Percentiles rank a stretch among this genome's conserved stretches.
Evolutionary conservation across 2,329 filamentous ascomycete species (phyloP).

Genomic region (Fusarium udum): DNA sequence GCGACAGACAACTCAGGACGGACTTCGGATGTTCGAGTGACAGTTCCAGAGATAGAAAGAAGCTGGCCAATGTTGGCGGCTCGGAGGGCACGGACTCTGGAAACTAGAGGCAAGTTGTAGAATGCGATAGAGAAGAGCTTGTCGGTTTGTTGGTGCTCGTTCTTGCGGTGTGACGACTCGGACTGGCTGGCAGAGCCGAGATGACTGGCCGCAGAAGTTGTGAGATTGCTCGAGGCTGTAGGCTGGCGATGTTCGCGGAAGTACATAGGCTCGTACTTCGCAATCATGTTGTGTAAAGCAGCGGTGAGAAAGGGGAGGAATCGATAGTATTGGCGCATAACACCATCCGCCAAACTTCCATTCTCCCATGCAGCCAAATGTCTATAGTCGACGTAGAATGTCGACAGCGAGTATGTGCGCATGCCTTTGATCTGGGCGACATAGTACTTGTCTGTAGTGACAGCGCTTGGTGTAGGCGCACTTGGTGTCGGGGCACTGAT

Average conservation of each 20-base stretch:
- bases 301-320: slow-evolving; percentile 91
- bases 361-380: slow-evolving; percentile 83
- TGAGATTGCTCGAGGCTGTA: slow-evolving; percentile 75
- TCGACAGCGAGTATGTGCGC: slow-evolving; percentile 78
- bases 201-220: slow-evolving; percentile 73
- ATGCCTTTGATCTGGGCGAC: slow-evolving; percentile 84
- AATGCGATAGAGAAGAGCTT: slow-evolving; percentile 94
- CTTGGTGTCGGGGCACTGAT: slow-evolving; percentile 60
- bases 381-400: slow-evolving; percentile 86
- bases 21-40: slow-evolving; percentile 96
- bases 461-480: slow-evolving; percentile 72
- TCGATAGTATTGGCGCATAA: slow-evolving; percentile 92
- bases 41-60: slow-evolving; percentile 94
- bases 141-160: slow-evolving; percentile 95
- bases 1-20: slow-evolving; percentile 91
- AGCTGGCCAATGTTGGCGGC: slow-evolving; percentile 92
- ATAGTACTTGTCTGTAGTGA: slow-evolving; percentile 84
- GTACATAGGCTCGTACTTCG: slow-evolving; percentile 93
- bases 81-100: slow-evolving; percentile 83
- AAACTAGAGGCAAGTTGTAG: slow-evolving; percentile 90
- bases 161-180: slow-evolving; percentile 77
- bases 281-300: slow-evolving; percentile 90
- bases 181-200: slow-evolving; percentile 69
- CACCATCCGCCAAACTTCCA: slow-evolving; percentile 83
- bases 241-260: slow-evolving; percentile 92